These are phyloP conservation scores for Lablab purpureus DNA, from an alignment of 306 rosid species.

Conservation along the genomic window DNA sequence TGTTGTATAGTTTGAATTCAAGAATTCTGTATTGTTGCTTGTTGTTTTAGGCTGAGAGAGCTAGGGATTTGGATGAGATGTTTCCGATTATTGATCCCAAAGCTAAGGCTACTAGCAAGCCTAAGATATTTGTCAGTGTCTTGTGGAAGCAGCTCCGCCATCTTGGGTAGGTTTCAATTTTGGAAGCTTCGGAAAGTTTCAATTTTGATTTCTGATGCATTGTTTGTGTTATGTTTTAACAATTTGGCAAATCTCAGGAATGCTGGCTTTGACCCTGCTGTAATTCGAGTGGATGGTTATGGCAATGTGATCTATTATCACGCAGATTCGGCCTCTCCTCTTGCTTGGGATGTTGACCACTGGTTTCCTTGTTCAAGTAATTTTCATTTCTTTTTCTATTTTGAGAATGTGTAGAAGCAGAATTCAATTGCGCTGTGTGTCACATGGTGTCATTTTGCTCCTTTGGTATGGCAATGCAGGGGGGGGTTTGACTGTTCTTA, in stretches of 20 bases:
- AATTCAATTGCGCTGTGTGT: neutral
- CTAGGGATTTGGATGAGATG: constrained; percentile 64
- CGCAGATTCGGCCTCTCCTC: constrained; percentile 95
- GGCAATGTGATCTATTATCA: constrained; percentile 93
- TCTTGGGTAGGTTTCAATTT: constrained; percentile 72
- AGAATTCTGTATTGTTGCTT: neutral
- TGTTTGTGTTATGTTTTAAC: neutral
- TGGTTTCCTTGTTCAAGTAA: constrained; percentile 98
- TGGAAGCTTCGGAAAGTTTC: neutral
- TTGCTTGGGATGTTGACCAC: constrained; percentile 97
- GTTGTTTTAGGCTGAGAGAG: constrained; percentile 59
- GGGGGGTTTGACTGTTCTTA: constrained; percentile 93
- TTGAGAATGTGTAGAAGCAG: neutral
- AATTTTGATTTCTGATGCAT: neutral
- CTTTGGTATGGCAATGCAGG: constrained; percentile 58
- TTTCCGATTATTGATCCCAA: constrained; percentile 79
- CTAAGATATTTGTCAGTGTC: constrained; percentile 75
- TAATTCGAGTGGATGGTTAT: constrained; percentile 81
- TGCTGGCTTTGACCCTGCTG: constrained; percentile 96
- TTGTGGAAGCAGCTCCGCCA: constrained; percentile 96
- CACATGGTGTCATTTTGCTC: constrained; percentile 13
- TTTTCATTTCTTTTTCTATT: constrained; percentile 19
- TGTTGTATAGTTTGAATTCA: constrained; percentile 33
- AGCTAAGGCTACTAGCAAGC: constrained; percentile 78
- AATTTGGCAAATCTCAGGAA: constrained; percentile 62